Conservation (phyloP, 352 stramenopile genomes). For the Achlya hypogyna region DNA sequence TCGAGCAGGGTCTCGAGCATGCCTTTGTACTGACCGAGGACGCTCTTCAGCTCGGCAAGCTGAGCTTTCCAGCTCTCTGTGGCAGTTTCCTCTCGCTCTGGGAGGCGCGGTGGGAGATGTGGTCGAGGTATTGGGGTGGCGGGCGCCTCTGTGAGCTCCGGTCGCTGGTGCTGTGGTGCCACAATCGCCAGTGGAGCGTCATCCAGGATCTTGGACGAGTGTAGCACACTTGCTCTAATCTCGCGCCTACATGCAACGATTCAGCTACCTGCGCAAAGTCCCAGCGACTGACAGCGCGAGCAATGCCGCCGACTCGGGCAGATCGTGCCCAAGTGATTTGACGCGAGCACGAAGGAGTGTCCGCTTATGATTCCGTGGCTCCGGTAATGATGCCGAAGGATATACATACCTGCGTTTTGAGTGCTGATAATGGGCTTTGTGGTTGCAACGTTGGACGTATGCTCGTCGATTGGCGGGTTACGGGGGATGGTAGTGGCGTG, state of each 20-base stretch:
- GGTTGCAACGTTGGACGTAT: background rate
- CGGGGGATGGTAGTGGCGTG: background rate
- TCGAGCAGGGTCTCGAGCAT: background rate
- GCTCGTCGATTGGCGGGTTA: background rate
- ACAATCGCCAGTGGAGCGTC: too few relatives aligned
- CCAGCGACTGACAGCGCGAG: too few relatives aligned
- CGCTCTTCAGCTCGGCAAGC: background rate
- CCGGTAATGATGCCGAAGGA: background rate
- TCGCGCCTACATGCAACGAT: background rate
- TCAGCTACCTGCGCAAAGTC: too few relatives aligned
- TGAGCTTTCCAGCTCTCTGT: background rate
- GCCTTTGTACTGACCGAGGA: background rate
- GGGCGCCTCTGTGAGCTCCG: too few relatives aligned
- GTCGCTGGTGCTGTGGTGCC: too few relatives aligned
- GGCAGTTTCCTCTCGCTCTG: too few relatives aligned
- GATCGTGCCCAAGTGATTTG: background rate
- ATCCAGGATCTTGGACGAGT: background rate
- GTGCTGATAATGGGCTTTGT: background rate
- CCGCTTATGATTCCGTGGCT: background rate
- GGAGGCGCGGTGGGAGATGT: too few relatives aligned
- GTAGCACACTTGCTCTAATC: background rate
- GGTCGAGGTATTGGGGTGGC: too few relatives aligned
- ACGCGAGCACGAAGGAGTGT: background rate
- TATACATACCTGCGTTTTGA: background rate
- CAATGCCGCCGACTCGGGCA: background rate